Evolutionary conservation across 257 asterid genomes (phyloP), one percentile per base, ranked within the genome.

Genomic region (Galeopsis tetrahit): DNA sequence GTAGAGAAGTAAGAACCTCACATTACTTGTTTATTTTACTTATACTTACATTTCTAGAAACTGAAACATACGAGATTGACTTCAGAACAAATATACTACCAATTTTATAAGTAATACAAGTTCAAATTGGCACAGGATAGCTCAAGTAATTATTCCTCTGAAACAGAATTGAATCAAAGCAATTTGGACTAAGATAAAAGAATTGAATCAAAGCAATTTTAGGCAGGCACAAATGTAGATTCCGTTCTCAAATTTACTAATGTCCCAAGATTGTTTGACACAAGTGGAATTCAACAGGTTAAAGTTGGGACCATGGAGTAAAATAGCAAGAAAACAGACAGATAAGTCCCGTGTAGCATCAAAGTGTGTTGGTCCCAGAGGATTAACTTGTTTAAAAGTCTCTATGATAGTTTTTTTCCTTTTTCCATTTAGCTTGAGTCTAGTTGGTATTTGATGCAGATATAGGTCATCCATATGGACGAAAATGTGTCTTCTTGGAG

Each of bases 51-150:
- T 5, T 57, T 52, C 51, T 6, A 68, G 11, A 14, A 71, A 10
- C 76, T 9, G 69, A 31, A 35, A 34, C 36, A 44, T 15, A n/a
- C n/a, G 10, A 38, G 38, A 40, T 38, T 65, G 66, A 73, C 46
- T 33, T 38, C 57, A 63, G 36, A 62, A 14, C 63, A 49, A 36
- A 55, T 40, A 40, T 2, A 57, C 56, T 6, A 56, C 44, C 58
- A 58, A 4, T 13, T 70, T 31, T n/a, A n/a, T 17, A 15, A 40
- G 33, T 9, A n/a, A 10, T 35, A 71, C 52, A 15, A 15, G 69
- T 60, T 15, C 63, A 0, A n/a, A 10, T 15, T 2, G 40, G n/a
- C 9, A 34, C 28, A 33, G 6, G 38, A 6, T 33, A 3, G 35
- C 39, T 43, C 66, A 39, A 57, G 10, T 13, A 68, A 51, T 9